These are phyloP conservation scores for Imleria badia DNA, from an alignment of 768 basidiomycete genomes.

Conservation along the genomic window DNA sequence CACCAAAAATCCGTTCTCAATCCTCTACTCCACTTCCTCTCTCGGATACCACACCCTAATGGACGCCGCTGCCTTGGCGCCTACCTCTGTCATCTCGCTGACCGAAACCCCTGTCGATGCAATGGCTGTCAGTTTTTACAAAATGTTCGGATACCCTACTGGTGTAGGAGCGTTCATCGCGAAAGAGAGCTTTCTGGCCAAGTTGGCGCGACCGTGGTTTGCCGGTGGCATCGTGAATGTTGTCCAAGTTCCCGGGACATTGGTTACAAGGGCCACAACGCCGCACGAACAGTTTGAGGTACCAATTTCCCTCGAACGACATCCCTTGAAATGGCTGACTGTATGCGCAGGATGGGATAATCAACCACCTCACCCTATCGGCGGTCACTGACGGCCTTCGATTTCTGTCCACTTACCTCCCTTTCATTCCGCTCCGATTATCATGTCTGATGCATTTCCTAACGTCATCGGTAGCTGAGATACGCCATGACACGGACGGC, in stretches of 20 bases:
- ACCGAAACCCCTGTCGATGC: conserved; percentile 71
- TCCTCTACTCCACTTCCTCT: conserved; percentile 60
- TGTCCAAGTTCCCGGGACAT: conserved; percentile 75
- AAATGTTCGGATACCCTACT: conserved; percentile 88
- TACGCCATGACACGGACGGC: conserved; percentile 62
- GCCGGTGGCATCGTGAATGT: conserved; percentile 81
- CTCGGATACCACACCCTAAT: conserved; percentile 75
- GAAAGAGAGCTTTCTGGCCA: conserved; percentile 62
- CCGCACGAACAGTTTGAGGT: conserved; percentile 81
- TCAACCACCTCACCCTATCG: conserved; percentile 76
- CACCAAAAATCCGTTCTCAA: conserved; percentile 64
- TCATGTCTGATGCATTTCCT: conserved; percentile 67
- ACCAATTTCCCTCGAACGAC: conserved; percentile 5
- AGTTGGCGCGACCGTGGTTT: conserved; percentile 77
- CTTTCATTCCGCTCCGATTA: conserved; percentile 77
- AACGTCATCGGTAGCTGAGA: conserved; percentile 48
- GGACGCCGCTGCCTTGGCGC: conserved; percentile 79
- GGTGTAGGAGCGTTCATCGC: conserved; percentile 80
- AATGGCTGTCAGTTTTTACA: conserved; percentile 83
- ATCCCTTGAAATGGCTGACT: conserved; percentile 1
- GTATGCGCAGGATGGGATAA: conserved; percentile 69
- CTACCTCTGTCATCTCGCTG: conserved; percentile 68
- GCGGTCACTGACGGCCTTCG: conserved; percentile 79
- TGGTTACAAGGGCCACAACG: conserved; percentile 59
- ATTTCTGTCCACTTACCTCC: conserved; percentile 75